A percentile compares a stretch with the other conserved stretches of the same genome.
Conservation (phyloP, 192 early-diverging fungal species). For the Funneliformis geosporum region DNA sequence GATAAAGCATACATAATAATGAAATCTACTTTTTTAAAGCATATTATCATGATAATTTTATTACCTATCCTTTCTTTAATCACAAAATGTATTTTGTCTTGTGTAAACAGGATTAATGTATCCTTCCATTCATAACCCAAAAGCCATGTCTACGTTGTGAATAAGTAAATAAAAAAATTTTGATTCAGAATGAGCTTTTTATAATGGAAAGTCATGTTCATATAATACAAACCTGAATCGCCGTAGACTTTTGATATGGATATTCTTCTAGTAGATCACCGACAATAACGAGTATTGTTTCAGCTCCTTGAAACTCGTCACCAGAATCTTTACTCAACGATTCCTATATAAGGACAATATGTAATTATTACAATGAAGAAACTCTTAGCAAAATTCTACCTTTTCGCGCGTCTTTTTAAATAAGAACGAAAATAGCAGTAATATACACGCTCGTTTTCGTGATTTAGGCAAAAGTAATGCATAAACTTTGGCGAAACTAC, state of each 20-base stretch:
- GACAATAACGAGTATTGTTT: conserved; percentile 63
- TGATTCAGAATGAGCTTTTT: not conserved
- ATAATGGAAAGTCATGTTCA: not conserved
- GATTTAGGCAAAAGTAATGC: not conserved
- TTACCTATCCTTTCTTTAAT: conserved; percentile 81
- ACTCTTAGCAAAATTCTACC: not conserved
- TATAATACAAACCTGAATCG: conserved; percentile 53
- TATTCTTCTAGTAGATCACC: conserved; percentile 68
- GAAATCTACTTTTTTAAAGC: not conserved
- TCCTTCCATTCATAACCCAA: conserved; percentile 91
- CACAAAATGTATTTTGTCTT: conserved; percentile 74
- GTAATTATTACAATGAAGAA: not conserved
- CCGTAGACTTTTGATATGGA: conserved; percentile 72
- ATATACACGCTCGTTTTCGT: not conserved
- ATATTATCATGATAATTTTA: not conserved
- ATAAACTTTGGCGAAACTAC: not conserved
- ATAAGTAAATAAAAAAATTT: not conserved
- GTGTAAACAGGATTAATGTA: conserved; percentile 76
- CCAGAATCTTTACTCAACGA: conserved; percentile 30
- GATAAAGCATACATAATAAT: not conserved
- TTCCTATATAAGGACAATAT: not conserved
- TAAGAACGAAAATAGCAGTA: not conserved
- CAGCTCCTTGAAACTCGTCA: conserved; percentile 56
- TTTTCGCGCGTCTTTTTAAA: not conserved
- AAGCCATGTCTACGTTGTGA: conserved; percentile 74